Evolutionary conservation across 495 filamentous ascomycete genomes (phyloP).

Genomic region (Neurospora africana): DNA sequence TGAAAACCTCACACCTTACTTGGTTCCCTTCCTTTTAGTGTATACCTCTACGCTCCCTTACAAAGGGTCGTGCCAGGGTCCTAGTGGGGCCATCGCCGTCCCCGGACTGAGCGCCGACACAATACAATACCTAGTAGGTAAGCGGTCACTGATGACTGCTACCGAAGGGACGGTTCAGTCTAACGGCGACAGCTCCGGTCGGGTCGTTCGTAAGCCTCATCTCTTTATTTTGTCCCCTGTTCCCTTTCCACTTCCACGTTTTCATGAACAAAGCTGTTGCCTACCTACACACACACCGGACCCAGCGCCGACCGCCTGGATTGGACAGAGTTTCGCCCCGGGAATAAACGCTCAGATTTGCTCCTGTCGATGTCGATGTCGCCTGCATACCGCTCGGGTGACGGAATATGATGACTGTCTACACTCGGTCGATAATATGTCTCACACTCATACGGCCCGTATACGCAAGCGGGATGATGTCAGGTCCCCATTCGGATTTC

Average conservation of each 20-base stretch:
- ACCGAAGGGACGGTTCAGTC: neutral
- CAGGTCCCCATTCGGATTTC: neutral
- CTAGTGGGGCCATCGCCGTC: too few relatives aligned
- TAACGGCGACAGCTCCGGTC: neutral
- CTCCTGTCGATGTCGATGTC: neutral
- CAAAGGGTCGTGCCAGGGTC: neutral
- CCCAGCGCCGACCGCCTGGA: neutral
- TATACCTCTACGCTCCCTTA: neutral
- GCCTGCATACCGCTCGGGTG: neutral
- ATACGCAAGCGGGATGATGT: neutral
- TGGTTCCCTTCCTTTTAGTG: neutral
- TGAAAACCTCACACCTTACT: neutral
- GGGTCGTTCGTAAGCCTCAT: neutral
- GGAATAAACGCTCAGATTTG: neutral
- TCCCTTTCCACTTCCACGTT: neutral
- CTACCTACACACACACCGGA: neutral
- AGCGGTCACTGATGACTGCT: neutral
- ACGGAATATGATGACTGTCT: neutral
- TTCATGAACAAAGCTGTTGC: neutral
- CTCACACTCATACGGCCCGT: neutral
- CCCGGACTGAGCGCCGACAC: neutral
- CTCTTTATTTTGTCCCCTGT: neutral
- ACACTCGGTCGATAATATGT: neutral
- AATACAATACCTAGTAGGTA: neutral
- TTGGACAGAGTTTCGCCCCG: neutral